phyloP scores from a whole-genome alignment of 1,284 basidiomycete species.

The Rhodotorula sp. region DNA sequence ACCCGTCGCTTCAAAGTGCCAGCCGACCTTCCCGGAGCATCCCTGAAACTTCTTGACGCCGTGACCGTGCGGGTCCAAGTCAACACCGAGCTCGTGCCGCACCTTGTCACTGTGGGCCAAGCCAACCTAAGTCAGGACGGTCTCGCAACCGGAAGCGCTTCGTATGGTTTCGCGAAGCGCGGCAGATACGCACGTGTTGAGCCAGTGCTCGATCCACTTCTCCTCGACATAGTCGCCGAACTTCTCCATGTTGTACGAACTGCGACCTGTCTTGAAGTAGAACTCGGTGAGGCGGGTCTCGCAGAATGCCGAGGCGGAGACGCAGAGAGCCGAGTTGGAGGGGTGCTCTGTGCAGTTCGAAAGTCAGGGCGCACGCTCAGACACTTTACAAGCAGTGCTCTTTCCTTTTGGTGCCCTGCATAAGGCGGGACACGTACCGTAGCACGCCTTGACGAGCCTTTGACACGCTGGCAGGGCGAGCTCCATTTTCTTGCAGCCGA shows the following conservation, averaged over 20 bases:
- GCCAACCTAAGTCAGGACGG: not conserved
- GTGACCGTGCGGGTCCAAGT: slow-evolving; percentile 31
- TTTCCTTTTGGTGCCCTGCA: too few species aligned
- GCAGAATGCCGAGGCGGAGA: slow-evolving; percentile 41
- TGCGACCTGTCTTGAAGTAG: slow-evolving; percentile 36
- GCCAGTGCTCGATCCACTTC: slow-evolving; percentile 37
- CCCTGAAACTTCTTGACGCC: slow-evolving; percentile 42
- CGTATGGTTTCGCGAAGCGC: not conserved
- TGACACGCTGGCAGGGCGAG: slow-evolving; percentile 38
- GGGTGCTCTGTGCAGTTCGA: slow-evolving; percentile 20
- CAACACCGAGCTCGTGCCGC: slow-evolving; percentile 41
- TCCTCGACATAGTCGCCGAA: slow-evolving; percentile 44
- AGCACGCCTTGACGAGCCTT: slow-evolving; percentile 41
- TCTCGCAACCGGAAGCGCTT: not conserved
- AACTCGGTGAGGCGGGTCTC: slow-evolving; percentile 41
- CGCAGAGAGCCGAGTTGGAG: slow-evolving; percentile 33
- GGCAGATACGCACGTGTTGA: slow-evolving; percentile 36
- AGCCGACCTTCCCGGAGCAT: slow-evolving; percentile 40
- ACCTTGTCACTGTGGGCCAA: slow-evolving; percentile 22
- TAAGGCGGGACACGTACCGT: slow-evolving; percentile 6
- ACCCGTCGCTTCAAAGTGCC: slow-evolving; percentile 38
- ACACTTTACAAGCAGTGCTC: not conserved
- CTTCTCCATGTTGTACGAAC: slow-evolving; percentile 43
- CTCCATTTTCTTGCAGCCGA: slow-evolving; percentile 37
- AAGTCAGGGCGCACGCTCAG: not conserved